A percentile compares a stretch with the other conserved stretches of the same genome.
Evolutionary conservation across 176 grass and related monocot genomes (phyloP).

Genomic region (Hsuehochloa calcarea): DNA sequence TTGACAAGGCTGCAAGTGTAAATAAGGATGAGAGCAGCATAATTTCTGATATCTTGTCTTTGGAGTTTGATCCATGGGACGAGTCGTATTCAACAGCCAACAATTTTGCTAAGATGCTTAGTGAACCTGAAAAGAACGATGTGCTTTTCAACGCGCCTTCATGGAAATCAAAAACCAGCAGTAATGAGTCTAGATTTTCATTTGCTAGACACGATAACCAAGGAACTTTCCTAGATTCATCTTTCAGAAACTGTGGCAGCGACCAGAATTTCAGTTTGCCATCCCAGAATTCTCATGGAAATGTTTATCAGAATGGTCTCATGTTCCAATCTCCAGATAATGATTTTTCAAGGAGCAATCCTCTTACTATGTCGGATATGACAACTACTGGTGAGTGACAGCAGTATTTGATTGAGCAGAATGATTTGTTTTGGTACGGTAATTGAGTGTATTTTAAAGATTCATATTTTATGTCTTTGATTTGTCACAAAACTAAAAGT

Average conservation of each 20-base stretch:
- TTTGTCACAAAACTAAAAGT: neutral
- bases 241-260: conserved; percentile 45
- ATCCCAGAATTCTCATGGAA: conserved; percentile 51
- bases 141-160: conserved; percentile 32
- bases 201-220: conserved; percentile 94
- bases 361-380: conserved; percentile 40
- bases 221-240: conserved; percentile 43
- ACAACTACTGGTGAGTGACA: conserved; percentile 45
- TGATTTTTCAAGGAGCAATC: conserved; percentile 30
- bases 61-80: conserved; percentile 95
- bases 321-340: conserved; percentile 44
- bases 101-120: conserved; percentile 64
- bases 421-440: conserved; percentile 9
- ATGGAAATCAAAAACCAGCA: conserved; percentile 56
- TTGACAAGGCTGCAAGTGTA: conserved; percentile 58
- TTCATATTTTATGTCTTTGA: conserved; percentile 1
- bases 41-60: conserved; percentile 80
- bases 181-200: conserved; percentile 82
- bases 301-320: conserved; percentile 46
- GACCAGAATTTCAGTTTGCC: conserved; percentile 50
- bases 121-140: conserved; percentile 53
- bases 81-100: conserved; percentile 60
- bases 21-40: conserved; percentile 81
- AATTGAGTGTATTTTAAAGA: conserved; percentile 8
- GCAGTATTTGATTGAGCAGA: neutral